Base-by-base conservation (phyloP, 345 rosid genomes). In the Murraya koenigii region DNA sequence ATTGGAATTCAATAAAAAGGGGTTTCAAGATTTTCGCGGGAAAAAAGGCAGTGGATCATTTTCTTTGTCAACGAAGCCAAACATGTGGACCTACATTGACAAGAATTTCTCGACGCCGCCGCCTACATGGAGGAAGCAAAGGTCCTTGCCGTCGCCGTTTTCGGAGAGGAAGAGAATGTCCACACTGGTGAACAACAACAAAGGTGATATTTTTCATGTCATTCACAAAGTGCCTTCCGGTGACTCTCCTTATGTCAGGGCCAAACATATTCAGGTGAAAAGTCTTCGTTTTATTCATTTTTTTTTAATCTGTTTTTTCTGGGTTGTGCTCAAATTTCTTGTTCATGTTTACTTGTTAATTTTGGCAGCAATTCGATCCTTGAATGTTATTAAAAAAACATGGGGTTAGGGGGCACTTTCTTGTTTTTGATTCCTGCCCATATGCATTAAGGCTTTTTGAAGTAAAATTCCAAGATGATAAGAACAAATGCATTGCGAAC, bases 171-270 rank as follows among this genome's bases (percentile, higher is more conserved):
- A 75, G 77, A 47, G 32, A 44, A 44, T 79, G 61, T 4, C 75
- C 17, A 80, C 86, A 28, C 86, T 91, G 0, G 67, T 75, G 39
- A 44, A 63, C n/a, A 75, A 63, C 14, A 77, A 80, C 78, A 83
- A 81, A 28, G 82, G 74, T 19, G 91, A 86, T 22, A 17, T 82
- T 8, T 91, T 90, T 58, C 95, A 91, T 84, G 87, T 85, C 63
- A 77, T 88, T 41, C 92, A 91, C 83, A 93, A 91, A 77, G 97
- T 93, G 23, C 97, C 97, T 14, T 79, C 90, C 23, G 90, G 91
- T 33, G 92, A 93, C 75, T 93, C 97, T 59, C 97, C 97, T 49
- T 93, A 93, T 71, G 96, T 88, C 78, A 88, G 84, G 85, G 97
- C 97, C 62, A 93, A 93, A 82, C 97, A 88, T 72, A 89, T 89